These are phyloP conservation scores for Populus hybrid DNA, from an alignment of 441 rosid species.

Conservation along the genomic window DNA sequence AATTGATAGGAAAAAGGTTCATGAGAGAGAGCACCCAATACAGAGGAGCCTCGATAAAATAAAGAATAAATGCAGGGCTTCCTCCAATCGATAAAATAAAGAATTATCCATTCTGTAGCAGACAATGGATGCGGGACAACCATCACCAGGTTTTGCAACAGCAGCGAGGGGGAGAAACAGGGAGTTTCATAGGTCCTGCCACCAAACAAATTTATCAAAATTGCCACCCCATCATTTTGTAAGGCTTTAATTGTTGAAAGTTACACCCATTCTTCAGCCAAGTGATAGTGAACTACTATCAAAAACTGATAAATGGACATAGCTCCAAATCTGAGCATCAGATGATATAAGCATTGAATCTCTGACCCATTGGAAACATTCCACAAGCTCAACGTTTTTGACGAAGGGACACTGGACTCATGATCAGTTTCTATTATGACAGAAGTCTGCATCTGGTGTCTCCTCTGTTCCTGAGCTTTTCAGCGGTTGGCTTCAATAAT, in stretches of 20 bases:
- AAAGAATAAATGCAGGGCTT: not conserved
- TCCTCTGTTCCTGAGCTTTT: constrained; percentile 25
- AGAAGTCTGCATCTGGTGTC: constrained; percentile 20
- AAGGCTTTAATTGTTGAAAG: not conserved
- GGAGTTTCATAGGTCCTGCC: not conserved
- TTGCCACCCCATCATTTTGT: not conserved
- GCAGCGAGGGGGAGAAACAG: not conserved
- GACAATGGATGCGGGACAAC: not conserved
- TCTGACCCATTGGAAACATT: not conserved
- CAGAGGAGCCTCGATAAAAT: not conserved
- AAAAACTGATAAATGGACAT: not conserved
- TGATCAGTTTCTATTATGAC: not conserved
- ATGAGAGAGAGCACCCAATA: not conserved
- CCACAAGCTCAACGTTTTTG: not conserved
- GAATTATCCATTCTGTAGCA: not conserved
- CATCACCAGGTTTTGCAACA: not conserved
- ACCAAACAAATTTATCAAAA: not conserved
- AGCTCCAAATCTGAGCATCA: not conserved
- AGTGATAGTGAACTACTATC: not conserved
- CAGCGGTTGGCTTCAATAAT: not conserved
- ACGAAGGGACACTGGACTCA: not conserved
- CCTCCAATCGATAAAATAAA: too few relatives aligned
- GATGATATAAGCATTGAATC: not conserved
- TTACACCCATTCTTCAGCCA: not conserved
- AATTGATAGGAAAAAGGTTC: not conserved